These are phyloP conservation scores for Saxophila tyrrhenica DNA, from an alignment of 495 filamentous ascomycete species.

Conservation along the genomic window DNA sequence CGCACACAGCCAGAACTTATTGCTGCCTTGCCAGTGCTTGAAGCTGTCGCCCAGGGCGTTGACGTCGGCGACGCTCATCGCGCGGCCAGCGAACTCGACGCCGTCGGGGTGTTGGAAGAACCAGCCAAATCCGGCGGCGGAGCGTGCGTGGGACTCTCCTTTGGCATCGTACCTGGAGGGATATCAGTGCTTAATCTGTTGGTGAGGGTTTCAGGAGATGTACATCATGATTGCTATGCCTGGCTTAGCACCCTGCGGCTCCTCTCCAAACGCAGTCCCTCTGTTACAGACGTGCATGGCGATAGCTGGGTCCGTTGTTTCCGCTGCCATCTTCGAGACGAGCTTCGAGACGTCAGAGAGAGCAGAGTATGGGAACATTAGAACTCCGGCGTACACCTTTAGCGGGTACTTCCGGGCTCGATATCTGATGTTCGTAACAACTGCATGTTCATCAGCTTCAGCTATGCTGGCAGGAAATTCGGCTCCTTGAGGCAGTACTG, in stretches of 20 bases:
- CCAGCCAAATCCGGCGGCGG: slow-evolving; percentile 22
- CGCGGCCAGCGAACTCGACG: slow-evolving; percentile 8
- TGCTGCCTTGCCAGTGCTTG: slow-evolving; percentile 14
- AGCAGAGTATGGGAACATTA: slow-evolving; percentile 16
- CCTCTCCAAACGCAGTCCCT: slow-evolving; percentile 13
- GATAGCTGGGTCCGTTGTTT: slow-evolving; percentile 20
- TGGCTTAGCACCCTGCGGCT: slow-evolving; percentile 10
- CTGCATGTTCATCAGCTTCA: too few relatives aligned
- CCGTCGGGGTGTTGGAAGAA: slow-evolving; percentile 22
- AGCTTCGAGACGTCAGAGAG: slow-evolving; percentile 15
- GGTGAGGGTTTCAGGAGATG: too few relatives aligned
- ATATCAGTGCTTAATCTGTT: too few relatives aligned
- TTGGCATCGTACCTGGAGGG: slow-evolving; percentile 20
- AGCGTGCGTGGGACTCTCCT: slow-evolving; percentile 23
- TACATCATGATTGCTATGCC: slow-evolving; percentile 17
- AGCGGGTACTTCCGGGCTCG: slow-evolving; percentile 19
- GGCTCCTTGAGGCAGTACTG: background rate
- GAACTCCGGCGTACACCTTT: slow-evolving; percentile 18
- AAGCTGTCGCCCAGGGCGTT: slow-evolving; percentile 16
- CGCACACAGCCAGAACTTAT: slow-evolving; percentile 19
- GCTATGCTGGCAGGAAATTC: too few relatives aligned
- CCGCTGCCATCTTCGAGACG: slow-evolving; percentile 13
- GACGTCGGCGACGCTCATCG: slow-evolving; percentile 16
- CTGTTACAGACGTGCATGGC: slow-evolving; percentile 23
- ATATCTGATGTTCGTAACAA: slow-evolving; percentile 21